Conservation (phyloP, 345 rosid genomes). For the Raphanus raphanistrum region DNA sequence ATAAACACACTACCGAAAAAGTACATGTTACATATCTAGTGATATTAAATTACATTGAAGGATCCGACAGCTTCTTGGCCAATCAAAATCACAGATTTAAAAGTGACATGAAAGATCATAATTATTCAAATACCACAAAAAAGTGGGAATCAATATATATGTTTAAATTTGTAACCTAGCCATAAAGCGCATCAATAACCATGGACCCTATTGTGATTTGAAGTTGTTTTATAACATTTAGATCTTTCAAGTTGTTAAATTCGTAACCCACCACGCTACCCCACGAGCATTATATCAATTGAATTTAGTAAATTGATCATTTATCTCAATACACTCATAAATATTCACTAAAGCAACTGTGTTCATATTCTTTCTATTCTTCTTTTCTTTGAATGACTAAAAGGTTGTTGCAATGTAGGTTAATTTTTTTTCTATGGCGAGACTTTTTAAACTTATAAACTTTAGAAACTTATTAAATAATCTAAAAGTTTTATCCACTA, state of each 20-base stretch:
- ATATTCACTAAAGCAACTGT: background rate
- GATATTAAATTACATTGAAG: conserved; percentile 10
- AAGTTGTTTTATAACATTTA: conserved; percentile 14
- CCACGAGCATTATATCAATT: background rate
- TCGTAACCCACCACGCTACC: conserved; percentile 24
- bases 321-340: background rate
- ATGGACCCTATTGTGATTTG: conserved; percentile 29
- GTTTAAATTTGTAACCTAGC: conserved; percentile 33
- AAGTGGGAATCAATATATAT: conserved; percentile 13
- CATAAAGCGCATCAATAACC: conserved; percentile 19
- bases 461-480: too few relatives aligned
- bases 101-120: conserved; percentile 28
- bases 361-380: background rate
- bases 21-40: conserved; percentile 8
- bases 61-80: conserved; percentile 29
- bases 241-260: conserved; percentile 21
- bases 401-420: too few relatives aligned
- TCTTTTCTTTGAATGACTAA: too few relatives aligned
- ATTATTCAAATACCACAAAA: conserved; percentile 11
- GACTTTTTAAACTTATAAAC: too few relatives aligned
- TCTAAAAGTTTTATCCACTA: too few relatives aligned
- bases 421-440: too few relatives aligned
- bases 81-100: conserved; percentile 27
- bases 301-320: background rate
- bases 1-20: background rate